Base-by-base conservation (phyloP, 2,329 filamentous ascomycete species). In the Onygenales sp. region DNA sequence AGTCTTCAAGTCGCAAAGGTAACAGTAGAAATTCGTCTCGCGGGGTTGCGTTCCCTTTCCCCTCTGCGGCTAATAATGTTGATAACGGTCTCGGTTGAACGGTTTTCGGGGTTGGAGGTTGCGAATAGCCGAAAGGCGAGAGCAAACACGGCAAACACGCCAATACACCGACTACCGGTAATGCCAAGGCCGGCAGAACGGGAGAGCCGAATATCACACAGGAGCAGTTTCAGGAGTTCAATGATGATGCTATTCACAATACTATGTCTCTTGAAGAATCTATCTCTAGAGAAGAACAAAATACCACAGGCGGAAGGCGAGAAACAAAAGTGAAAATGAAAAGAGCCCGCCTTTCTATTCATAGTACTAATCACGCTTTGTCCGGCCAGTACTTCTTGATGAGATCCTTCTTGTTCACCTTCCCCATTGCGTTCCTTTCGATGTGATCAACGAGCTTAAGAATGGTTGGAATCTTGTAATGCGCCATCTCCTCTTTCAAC, bases 341-440 rank as follows among this genome's bases (percentile, higher is more conserved):
- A 27, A 27, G 21, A 27, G 21, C 21, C 21, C 21, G 21, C 21
- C 21, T 27, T 27, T 27, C 21, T 27, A 27, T 27, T 27, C 21
- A 27, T 27, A 27, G 21, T 27, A 27, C 21, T 27, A 27, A 27
- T 27, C 43, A 52, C 17, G 14, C 43, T 31, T 42, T 47, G 2
- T 55, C 57, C 33, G 62, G 62, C 62, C 62, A 72, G 56, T 72
- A 69, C 54, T 69, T 70, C 56, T 67, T 63, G 33, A 71, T 55
- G 14, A 72, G 62, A 14, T 61, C 61, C 57, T 71, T 72, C 61
- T 72, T 72, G 57, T 72, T 72, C 27, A 72, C 69, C 76, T 98
- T 98, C 43, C 93, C 93, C 93, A 98, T 98, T 35, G 91, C 92
- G 70, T 96, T 96, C 61, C 87, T 76, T 10, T 87, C 86, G 57